Evolutionary conservation across 805 yeast genomes (phyloP), one percentile per base, ranked within the genome.

Genomic region (Cyberlindnera maritima): DNA sequence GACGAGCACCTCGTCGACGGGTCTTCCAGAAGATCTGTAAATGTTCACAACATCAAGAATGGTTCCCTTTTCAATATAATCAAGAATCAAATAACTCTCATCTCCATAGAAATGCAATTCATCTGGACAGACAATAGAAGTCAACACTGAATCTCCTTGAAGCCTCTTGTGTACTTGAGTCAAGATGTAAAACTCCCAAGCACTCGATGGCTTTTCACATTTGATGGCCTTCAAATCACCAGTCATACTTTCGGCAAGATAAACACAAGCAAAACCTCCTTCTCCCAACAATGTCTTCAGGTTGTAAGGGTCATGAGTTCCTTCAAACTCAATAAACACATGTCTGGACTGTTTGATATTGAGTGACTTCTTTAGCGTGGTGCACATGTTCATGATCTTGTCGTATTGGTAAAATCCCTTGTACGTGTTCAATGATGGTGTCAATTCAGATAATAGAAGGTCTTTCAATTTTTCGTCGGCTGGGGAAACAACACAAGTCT

Each of bases 181-280:
- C 53, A 88, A 66, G 15, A 88, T 80, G 60, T 86, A 88, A 57
- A 75, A 87, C 64, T 90, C 97, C 97, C 96, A 89, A 4, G 78
- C 70, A 38, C 79, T 76, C 0, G 87, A 68, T 0, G 92, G 88
- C 15, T 74, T 71, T 58, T 85, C 89, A 13, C 85, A 77, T 60
- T 90, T 90, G 43, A 90, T 65, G 0, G 96, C 96, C 42, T 72
- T 75, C 29, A 76, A 58, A 1, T 65, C 60, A 1, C 87, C 88
- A 9, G 65, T 62, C 50, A 78, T 74, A 12, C 75, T 69, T 60
- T 86, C 91, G 1, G 86, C 82, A 19, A 88, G 67, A 60, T 80
- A 88, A 0, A 88, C 96, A 2, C 79, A 73, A 0, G 91, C 95
- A 66, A 72, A 83, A 0, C 91, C 94, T n/a, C 96, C 95, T 57